Conservation (phyloP, 2,329 filamentous ascomycete genomes). For the Aspergillus persii region DNA sequence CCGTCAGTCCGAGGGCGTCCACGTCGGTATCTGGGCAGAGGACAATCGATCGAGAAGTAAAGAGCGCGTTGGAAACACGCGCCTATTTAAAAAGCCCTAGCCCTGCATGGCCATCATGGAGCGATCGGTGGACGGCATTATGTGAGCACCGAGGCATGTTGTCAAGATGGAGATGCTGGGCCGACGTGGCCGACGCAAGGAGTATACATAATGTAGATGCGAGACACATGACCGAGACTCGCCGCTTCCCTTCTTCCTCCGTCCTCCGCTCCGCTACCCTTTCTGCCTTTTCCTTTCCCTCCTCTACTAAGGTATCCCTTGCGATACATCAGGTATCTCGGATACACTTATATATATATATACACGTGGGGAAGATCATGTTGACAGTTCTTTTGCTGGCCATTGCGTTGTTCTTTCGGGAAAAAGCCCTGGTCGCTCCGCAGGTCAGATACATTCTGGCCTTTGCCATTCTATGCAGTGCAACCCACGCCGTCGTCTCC, state of each 20-base stretch:
- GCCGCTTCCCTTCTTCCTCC: neutral
- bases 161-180: neutral
- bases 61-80: neutral
- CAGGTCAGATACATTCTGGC: neutral
- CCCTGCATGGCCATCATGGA: neutral
- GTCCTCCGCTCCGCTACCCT: neutral
- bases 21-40: neutral
- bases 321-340: neutral
- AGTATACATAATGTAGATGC: neutral
- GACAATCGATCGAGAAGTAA: neutral
- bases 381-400: constrained; percentile 8
- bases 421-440: constrained; percentile 5
- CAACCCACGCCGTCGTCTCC: constrained; percentile 10
- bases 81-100: neutral
- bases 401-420: constrained; percentile 7
- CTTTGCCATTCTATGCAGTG: constrained; percentile 7
- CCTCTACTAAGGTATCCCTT: neutral
- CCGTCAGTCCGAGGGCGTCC: neutral
- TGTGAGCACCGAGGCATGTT: neutral
- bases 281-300: neutral
- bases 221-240: too few relatives aligned
- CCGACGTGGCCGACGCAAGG: neutral
- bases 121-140: neutral
- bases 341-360: neutral
- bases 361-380: neutral